These are phyloP conservation scores for Orbilia brochopaga DNA, from an alignment of 2,329 filamentous ascomycete genomes.

Conservation along the genomic window DNA sequence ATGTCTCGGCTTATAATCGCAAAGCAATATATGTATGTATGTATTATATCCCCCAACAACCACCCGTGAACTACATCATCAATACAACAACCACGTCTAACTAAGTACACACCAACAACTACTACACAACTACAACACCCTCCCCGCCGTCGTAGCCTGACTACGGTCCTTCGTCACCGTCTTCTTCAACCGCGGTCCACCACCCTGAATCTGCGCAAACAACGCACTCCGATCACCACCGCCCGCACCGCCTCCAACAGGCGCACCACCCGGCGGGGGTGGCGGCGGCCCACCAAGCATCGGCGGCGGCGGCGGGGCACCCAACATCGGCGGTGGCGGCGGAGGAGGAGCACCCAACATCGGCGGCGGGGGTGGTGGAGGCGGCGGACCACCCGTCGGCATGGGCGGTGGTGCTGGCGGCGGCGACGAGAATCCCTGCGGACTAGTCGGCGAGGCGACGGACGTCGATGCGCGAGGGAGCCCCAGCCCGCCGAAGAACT, in stretches of 20 bases:
- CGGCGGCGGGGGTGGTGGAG: constrained; percentile 56
- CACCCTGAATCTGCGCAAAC: constrained; percentile 81
- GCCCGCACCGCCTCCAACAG: constrained; percentile 25
- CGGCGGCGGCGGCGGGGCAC: constrained; percentile 58
- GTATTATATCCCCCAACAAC: too few relatives aligned
- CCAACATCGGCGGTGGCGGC: constrained; percentile 57
- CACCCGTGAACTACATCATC: too few relatives aligned
- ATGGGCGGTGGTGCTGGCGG: constrained; percentile 58
- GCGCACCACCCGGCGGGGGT: constrained; percentile 37
- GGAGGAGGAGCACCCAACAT: constrained; percentile 56
- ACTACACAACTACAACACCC: constrained; percentile 63
- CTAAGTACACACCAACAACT: not conserved
- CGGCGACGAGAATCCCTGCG: constrained; percentile 60
- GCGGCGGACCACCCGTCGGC: constrained; percentile 55
- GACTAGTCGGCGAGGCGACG: constrained; percentile 61
- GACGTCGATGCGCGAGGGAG: constrained; percentile 84
- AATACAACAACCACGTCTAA: not conserved
- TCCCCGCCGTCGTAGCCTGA: constrained; percentile 72
- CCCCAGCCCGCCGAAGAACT: constrained; percentile 95
- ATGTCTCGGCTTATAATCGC: too few relatives aligned
- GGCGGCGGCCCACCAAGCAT: constrained; percentile 58
- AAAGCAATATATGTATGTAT: too few relatives aligned
- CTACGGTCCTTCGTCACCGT: constrained; percentile 89
- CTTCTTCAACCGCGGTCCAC: constrained; percentile 76
- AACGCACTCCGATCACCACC: constrained; percentile 63